Evolutionary conservation across 2,329 filamentous ascomycete genomes (phyloP), one percentile per base, ranked within the genome.

Genomic region (Drechslerella dactyloides): DNA sequence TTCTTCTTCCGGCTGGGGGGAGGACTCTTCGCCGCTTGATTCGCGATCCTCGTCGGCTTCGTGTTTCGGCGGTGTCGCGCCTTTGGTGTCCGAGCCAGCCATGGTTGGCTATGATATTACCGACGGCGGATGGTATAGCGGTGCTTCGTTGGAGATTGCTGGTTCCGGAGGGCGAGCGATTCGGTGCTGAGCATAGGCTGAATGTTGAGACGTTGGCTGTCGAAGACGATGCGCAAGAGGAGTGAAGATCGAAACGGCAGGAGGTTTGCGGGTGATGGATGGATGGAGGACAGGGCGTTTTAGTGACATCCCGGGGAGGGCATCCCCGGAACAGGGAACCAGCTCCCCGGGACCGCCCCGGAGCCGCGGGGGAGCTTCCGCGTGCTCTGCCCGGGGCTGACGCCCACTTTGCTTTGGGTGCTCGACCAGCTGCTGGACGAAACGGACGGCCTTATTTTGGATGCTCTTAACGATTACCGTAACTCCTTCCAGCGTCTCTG

Each of bases 51-150:
- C 40, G 21, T 61, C 60, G 51, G 55, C 40, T 30, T 61, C 60
- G 56, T 54, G 55, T 65, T 72, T 64, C 60, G 68, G 68, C 37
- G 68, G 60, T 65, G 68, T 65, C 60, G 60, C 68, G 68, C 42
- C 30, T 48, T 58, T 37, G 3, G 53, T 17, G 15, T 72, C 56
- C 23, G 68, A 61, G 46, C 54, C 66, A 19, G 66, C 60, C 68
- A 72, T 72, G 60, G 68, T 65, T 59, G 42, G 55, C 33, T 42
- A 33, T 48, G 13, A 11, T 46, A 51, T 15, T 59, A 23, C 27
- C n/a, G 6, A 23, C 44, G 15, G 27, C 17, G n/a, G 33, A 13
- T 24, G 33, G n/a, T 33, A 42, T 40, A 21, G 50, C 17, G 24
- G 48, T 33, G 46, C 17, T 48, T 42, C 30, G 17, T 53, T 19